Evolutionary conservation across 768 basidiomycete genomes (phyloP), one percentile per base, ranked within the genome.

Genomic region (Chiua virens): DNA sequence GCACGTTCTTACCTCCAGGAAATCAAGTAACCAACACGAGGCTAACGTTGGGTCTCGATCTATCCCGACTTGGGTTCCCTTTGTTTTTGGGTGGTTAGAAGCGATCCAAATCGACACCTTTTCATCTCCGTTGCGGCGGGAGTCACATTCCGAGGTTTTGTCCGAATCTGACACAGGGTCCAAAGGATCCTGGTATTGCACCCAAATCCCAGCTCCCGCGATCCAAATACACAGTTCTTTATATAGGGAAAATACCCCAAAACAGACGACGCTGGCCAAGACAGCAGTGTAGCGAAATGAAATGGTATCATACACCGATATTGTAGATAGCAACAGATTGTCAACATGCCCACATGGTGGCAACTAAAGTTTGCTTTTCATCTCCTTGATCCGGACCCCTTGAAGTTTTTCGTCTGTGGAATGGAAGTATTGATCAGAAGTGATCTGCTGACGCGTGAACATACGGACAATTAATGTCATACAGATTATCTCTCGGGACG

Each of bases 381-480:
- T 51, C 47, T 70, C 70, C 61, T 62, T 72, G 48, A 80, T 62
- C 43, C 69, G 68, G 21, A 75, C 77, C 21, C 71, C 70, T 53
- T 70, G 69, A 61, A 80, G 71, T 32, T 61, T 68, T 58, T 78
- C 75, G 45, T 79, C 77, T 79, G 39, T 40, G 38, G 41, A 54
- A 54, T 54, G 57, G 49, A 44, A 49, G n/a, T 7, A 37, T 11
- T 32, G 42, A 25, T 28, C 20, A 40, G 46, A 27, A 30, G 49
- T 35, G 10, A 32, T 22, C 17, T 7, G 21, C 18, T 18, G 15
- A 17, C 5, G 10, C 17, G n/a, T 37, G 49, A 34, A 66, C 32
- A 47, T 13, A 64, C 92, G 73, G 65, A 96, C 94, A 97, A 57
- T 92, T 97, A 40, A 68, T 71, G 38, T 88, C 78, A 61, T 86